Evolutionary conservation across 2,329 filamentous ascomycete genomes (phyloP), one percentile per base, ranked within the genome.

Genomic region (Pseudogymnoascus sp.): DNA sequence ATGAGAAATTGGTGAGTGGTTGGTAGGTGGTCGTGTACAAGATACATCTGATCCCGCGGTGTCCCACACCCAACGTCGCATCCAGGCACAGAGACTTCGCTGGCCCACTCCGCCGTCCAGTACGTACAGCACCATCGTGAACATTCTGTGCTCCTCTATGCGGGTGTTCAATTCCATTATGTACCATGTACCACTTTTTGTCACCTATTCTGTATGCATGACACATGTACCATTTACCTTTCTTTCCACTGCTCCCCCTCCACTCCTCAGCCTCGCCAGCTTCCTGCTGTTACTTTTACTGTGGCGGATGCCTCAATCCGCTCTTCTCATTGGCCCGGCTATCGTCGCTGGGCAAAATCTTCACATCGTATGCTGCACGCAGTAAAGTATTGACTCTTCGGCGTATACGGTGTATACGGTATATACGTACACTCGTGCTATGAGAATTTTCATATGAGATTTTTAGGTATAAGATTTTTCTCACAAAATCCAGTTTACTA

Each of bases 321-420:
- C 25, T 5, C 47, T 5, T 33, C 25, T 53, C 28, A 53, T 53
- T 53, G 47, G 47, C 15, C 47, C 47, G 47, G 47, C 47, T 53
- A 53, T 53, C 47, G 8, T 53, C 47, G 47, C 47, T 53, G 47
- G 47, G 47, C 47, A 53, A 53, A 53, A 28, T 41, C 41, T 47
- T 47, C 37, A 12, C 11, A n/a, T 33, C 11, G n/a, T 53, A 33
- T 33, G 25, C 43, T 50, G 43, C 41, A 28, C 22, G 3, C 2
- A 28, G 22, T 15, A 25, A 1, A 25, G 22, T 25, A 25, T 15
- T 37, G 38, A 39, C 38, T 39, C n/a, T 39, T 1, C 35, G 11
- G 35, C 12, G 11, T n/a, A 11, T 37, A 36, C 12, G 12, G 11
- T 3, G 3, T 3, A 6, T 33, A 33, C 7, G 9, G 9, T 33